These are phyloP conservation scores for Gomphus bonarii DNA, from an alignment of 1,284 basidiomycete species.

Conservation along the genomic window DNA sequence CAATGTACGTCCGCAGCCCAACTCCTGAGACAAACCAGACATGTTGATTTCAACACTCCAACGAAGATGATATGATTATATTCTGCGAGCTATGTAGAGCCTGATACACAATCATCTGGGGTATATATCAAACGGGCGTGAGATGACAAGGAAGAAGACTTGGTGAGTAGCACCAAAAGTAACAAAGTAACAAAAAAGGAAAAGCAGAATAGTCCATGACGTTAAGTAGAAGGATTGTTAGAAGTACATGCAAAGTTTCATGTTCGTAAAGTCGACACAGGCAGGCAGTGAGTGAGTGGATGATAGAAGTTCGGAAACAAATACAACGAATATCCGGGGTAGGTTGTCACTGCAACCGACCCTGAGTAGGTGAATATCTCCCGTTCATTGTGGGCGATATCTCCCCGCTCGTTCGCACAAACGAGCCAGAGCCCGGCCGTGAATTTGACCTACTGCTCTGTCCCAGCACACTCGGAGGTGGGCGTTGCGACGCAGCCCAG, in stretches of 20 bases:
- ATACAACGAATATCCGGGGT: not conserved
- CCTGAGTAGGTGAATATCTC: conserved; percentile 37
- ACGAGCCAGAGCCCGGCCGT: conserved; percentile 41
- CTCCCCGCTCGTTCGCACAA: conserved; percentile 40
- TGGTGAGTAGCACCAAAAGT: not conserved
- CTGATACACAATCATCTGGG: not conserved
- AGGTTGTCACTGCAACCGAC: not conserved
- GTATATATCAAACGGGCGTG: not conserved
- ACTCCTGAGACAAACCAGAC: not conserved
- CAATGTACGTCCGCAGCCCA: not conserved
- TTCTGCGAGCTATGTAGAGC: not conserved
- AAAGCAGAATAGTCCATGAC: conserved; percentile 6
- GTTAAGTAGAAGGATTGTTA: conserved; percentile 1
- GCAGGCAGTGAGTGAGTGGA: not conserved
- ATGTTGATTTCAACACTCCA: not conserved
- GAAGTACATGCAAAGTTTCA: conserved; percentile 5
- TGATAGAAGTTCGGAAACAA: not conserved
- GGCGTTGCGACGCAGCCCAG: conserved; percentile 37
- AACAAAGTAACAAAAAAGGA: not conserved
- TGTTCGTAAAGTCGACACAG: conserved; percentile 5
- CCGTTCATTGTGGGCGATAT: conserved; percentile 31
- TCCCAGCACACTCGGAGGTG: conserved; percentile 21
- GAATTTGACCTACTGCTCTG: conserved; percentile 33
- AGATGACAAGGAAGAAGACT: not conserved
- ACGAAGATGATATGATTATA: not conserved